Conservation (phyloP, 192 early-diverging fungal species). For the Jimgerdemannia flammicorona region DNA sequence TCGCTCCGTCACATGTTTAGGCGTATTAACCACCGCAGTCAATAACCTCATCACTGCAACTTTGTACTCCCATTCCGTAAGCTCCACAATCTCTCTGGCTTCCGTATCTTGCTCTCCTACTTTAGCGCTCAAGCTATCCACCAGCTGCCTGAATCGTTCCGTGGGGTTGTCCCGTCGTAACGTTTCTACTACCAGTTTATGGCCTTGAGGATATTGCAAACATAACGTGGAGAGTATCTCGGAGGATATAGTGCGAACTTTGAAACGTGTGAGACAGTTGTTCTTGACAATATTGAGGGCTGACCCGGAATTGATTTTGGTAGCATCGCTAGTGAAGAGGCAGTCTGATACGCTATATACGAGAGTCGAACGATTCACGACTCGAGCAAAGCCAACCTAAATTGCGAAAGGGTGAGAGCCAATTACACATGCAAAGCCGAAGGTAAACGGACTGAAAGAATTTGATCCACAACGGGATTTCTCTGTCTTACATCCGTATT, state of each 20-base stretch:
- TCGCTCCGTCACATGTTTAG: conserved; percentile 35
- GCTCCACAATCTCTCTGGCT: conserved; percentile 4
- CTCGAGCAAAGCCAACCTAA: conserved; percentile 41
- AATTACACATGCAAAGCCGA: background rate
- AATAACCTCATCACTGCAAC: conserved; percentile 38
- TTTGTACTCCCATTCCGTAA: conserved; percentile 41
- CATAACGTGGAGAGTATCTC: conserved; percentile 46
- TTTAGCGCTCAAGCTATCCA: conserved; percentile 30
- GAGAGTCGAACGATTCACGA: conserved; percentile 24
- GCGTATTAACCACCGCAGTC: conserved; percentile 42
- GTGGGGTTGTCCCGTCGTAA: conserved; percentile 41
- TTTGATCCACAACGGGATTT: background rate
- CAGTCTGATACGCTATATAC: conserved; percentile 7
- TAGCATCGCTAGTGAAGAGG: conserved; percentile 11
- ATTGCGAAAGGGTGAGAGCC: conserved; percentile 1
- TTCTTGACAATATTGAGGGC: background rate
- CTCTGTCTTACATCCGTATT: conserved; percentile 42
- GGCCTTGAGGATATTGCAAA: conserved; percentile 35
- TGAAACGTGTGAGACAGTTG: conserved; percentile 25
- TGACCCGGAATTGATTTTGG: too few species aligned
- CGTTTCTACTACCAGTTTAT: conserved; percentile 36
- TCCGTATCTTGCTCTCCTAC: conserved; percentile 1
- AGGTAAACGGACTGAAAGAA: background rate
- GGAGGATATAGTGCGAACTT: conserved; percentile 29
- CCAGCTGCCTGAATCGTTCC: conserved; percentile 50